Base-by-base conservation (phyloP, 139 green algal species). In the Chlamydomonas asymmetrica region DNA sequence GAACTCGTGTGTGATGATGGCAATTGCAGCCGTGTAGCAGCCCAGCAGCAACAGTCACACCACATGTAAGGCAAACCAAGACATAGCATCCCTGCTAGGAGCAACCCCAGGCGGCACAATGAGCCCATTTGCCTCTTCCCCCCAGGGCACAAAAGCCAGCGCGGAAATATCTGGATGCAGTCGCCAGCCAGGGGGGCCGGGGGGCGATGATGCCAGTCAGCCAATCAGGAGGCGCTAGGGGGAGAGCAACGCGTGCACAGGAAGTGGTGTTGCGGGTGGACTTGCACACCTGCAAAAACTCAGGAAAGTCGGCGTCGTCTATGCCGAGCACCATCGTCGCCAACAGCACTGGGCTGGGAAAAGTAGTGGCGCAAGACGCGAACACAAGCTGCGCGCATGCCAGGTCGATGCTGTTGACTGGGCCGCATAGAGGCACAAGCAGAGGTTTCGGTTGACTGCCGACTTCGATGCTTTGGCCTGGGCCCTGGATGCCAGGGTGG, bases 261-360 rank as follows among this genome's bases (percentile, higher is more conserved):
- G 34, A 4, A 13, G 57, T 40, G 29, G 57, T 10, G 57, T 23
- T n/a, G 8, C 38, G 1, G n/a, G 6, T 6, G 3, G 49, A 60
- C 70, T 25, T 52, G 18, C 45, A 34, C 10, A 77, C 71, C 59
- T 66, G 43, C 20, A 70, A 59, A 25, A 77, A 77, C 71, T 77
- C 71, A 9, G 59, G 37, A 32, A 77, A 77, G 43, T 77, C 71
- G 34, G 65, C 50, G 59, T 77, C 71, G 25, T 77, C 71, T 13
- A 77, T 69, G 32, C 71, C 71, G 16, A 77, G 43, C 6, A 77
- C 32, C 20, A 70, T 57, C 39, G 68, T 57, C 32, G 71, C 71
- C 32, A 77, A 41, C 7, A 77, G 23, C 10, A 77, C 32, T 1
- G 71, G 71, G 29, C 69, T 57, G 0, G 71, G 71, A 38, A 77